Evolutionary conservation across 768 basidiomycete genomes (phyloP).

Genomic region (Leccinum imitatum): DNA sequence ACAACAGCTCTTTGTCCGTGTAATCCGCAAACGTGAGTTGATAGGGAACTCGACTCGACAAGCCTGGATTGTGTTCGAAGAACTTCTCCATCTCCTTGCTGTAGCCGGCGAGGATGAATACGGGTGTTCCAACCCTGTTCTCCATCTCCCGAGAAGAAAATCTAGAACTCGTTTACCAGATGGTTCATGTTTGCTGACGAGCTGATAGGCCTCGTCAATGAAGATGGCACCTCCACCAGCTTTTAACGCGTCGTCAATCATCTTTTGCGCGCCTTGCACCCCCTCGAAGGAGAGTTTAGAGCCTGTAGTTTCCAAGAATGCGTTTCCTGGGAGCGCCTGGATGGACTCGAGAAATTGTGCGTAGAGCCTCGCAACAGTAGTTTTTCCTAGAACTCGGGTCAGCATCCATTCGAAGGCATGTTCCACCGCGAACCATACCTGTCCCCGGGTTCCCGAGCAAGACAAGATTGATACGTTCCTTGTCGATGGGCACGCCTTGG

Average conservation of each 20-base stretch:
- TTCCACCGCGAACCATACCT: slow-evolving; percentile 39
- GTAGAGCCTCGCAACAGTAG: slow-evolving; percentile 66
- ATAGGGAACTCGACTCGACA: slow-evolving; percentile 66
- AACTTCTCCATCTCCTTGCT: slow-evolving; percentile 74
- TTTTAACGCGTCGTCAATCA: slow-evolving; percentile 48
- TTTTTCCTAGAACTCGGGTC: slow-evolving; percentile 49
- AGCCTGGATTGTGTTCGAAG: slow-evolving; percentile 74
- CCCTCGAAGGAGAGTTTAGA: slow-evolving; percentile 59
- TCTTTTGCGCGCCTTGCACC: slow-evolving; percentile 49
- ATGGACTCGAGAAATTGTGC: slow-evolving; percentile 62
- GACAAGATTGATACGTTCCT: slow-evolving; percentile 60
- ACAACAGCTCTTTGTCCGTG: slow-evolving; percentile 51
- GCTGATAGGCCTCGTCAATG: slow-evolving; percentile 74
- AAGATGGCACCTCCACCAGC: slow-evolving; percentile 68
- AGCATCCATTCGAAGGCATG: neutral
- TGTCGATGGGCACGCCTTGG: slow-evolving; percentile 50
- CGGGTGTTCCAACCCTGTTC: slow-evolving; percentile 59
- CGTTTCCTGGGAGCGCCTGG: slow-evolving; percentile 49
- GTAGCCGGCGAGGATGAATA: slow-evolving; percentile 75
- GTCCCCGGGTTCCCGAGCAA: slow-evolving; percentile 75
- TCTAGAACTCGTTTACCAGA: slow-evolving; percentile 62
- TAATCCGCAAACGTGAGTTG: slow-evolving; percentile 63
- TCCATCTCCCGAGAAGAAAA: slow-evolving; percentile 78
- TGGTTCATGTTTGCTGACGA: slow-evolving; percentile 48
- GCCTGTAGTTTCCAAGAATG: slow-evolving; percentile 65